Evolutionary conservation across 2,329 filamentous ascomycete species (phyloP).

Genomic region (Pestalotiopsis sp.): DNA sequence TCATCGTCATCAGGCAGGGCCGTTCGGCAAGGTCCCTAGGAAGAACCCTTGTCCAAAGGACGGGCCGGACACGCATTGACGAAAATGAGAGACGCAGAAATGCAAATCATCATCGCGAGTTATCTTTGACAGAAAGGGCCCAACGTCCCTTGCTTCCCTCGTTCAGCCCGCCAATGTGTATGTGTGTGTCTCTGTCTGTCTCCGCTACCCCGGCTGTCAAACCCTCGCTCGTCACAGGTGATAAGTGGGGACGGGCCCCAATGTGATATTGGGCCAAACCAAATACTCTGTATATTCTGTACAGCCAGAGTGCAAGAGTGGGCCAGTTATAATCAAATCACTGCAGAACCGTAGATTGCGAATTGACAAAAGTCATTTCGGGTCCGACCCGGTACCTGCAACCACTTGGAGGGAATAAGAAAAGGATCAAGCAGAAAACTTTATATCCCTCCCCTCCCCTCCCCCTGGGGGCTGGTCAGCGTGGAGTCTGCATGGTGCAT

Average conservation of each 20-base stretch:
- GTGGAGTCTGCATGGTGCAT: neutral
- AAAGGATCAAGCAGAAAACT: neutral
- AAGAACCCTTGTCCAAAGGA: neutral
- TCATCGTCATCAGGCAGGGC: neutral
- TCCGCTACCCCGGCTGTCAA: conserved; percentile 8
- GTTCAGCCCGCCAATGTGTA: neutral
- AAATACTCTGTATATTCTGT: conserved; percentile 1
- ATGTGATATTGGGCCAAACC: conserved; percentile 14
- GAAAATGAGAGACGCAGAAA: conserved; percentile 12
- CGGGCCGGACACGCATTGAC: conserved; percentile 8
- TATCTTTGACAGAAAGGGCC: conserved; percentile 20
- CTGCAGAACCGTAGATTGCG: neutral
- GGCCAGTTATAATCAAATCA: neutral
- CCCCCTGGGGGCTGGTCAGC: neutral
- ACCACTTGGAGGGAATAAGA: neutral
- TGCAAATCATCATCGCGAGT: conserved; percentile 28
- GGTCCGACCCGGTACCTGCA: neutral
- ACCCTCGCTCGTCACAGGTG: conserved; percentile 15
- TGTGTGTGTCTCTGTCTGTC: neutral
- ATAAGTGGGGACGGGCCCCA: conserved; percentile 14
- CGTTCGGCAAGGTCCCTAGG: neutral
- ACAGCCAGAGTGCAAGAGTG: neutral
- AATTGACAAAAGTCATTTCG: neutral
- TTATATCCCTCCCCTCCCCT: neutral
- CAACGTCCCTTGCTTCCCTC: neutral